Evolutionary conservation across 345 rosid species (phyloP), one percentile per base, ranked within the genome.

Genomic region (Anastatica hierochuntica): DNA sequence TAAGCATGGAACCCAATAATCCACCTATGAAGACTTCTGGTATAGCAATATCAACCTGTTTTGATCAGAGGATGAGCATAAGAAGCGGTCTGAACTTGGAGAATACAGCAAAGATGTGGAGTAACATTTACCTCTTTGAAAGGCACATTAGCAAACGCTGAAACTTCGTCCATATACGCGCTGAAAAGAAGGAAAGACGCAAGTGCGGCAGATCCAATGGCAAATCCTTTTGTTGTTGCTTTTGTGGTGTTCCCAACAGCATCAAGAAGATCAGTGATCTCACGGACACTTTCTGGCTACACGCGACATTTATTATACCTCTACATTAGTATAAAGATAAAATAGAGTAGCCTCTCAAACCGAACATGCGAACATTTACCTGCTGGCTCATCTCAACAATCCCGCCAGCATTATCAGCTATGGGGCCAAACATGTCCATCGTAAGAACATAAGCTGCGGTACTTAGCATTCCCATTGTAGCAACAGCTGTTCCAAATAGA

Each of bases 321-420:
- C 57, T 33, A 38, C 50, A 36, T 51, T 47, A 66, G 21, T 9
- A 34, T 10, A 19, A 7, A 13, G 9, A 27, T 12, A 15, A 37
- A 58, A 42, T 40, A 55, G 26, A 24, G 42, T 14, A 37, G 24
- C 9, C 16, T 45, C 34, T 19, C 23, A 12, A 51, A 23, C 42
- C 10, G 44, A 36, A 29, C 13, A 38, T 36, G 13, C 42, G 51
- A 61, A n/a, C 14, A 27, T 11, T 75, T 75, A 92, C 98, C 95
- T 92, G 98, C 71, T 88, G 95, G 76, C 95, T 88, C 98, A 92
- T 92, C 87, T 92, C 98, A n/a, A 92, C 98, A 69, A 92, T 88
- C 51, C 98, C 98, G 74, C 98, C 97, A 72, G 97, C 98, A 68
- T 92, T 92, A 76, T 92, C 98, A 62, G 98, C 98, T 69, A 92